These are phyloP conservation scores for Solanum chiquidenum DNA, from an alignment of 257 asterid genomes.

Conservation along the genomic window DNA sequence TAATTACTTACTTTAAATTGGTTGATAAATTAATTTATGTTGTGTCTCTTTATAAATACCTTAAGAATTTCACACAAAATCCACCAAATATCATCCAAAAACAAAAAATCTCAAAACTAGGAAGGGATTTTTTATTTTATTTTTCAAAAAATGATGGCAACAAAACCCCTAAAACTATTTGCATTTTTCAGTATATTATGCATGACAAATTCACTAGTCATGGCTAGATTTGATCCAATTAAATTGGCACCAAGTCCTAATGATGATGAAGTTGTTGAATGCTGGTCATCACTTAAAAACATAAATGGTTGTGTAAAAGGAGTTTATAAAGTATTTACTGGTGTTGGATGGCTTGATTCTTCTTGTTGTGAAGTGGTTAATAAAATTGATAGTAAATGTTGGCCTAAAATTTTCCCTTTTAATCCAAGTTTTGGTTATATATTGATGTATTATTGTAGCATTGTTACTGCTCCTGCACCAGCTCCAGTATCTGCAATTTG, in stretches of 20 bases:
- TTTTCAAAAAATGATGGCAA: neutral
- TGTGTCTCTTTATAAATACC: neutral
- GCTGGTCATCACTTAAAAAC: neutral
- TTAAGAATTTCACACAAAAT: neutral
- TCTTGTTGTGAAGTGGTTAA: conserved; percentile 11
- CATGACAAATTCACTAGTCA: neutral
- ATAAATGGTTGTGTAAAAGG: neutral
- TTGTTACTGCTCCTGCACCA: neutral
- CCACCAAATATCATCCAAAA: neutral
- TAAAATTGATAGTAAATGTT: conserved; percentile 11
- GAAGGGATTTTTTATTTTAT: neutral
- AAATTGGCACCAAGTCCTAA: neutral
- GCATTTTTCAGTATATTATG: neutral
- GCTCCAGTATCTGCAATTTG: neutral
- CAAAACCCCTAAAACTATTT: neutral
- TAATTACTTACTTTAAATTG: neutral
- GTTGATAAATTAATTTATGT: neutral
- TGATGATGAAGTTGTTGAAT: neutral
- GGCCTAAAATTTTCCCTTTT: conserved; percentile 15
- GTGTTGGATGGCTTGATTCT: conserved; percentile 8
- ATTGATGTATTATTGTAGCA: neutral
- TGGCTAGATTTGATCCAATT: neutral
- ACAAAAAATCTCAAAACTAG: neutral
- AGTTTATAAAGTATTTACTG: neutral
- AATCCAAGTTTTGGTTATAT: neutral